Base-by-base conservation (phyloP, 1,139 yeast genomes). In the Candida glucosophila region DNA sequence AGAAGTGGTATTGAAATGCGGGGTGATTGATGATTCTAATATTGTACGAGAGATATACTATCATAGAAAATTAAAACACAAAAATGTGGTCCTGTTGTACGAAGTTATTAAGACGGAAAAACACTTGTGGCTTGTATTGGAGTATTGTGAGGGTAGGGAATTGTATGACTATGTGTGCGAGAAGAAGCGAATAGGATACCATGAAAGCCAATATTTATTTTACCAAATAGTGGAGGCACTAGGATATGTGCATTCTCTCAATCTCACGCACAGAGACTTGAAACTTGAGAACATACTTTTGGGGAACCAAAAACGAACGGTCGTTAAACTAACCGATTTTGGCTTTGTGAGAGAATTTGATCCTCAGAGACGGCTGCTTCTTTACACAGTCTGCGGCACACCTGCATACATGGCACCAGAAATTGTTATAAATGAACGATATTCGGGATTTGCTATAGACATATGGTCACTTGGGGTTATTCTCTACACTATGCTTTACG, bases 331-430 rank as follows among this genome's bases (percentile, higher is more conserved):
- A 29, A 77, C 93, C 4, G 98, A 90, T 55, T 88, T 90, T 54
- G 98, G 98, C 1, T 88, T 90, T 49, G 86, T 95, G 2, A 61
- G 97, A 35, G 96, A 86, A 43, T 76, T 49, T 34, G 56, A 57
- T 62, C 59, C 78, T 44, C 36, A 64, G 57, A 28, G 63, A 58
- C 35, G 68, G 54, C 50, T 49, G n/a, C 55, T 77, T 27, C 54
- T 90, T 22, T 81, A 81, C 24, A 90, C 96, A 0, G 67, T 86
- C 2, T 90, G 98, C 52, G 98, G 98, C 2, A 90, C 98, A 0
- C 75, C 88, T 0, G 93, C 86, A 5, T 90, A 90, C 47, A 86
- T 88, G 95, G 96, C 98, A 0, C 98, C 98, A 0, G 98, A 90
- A 45, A 59, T 90, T 40, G 59, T 86, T 19, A 58, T 65, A 29